phyloP scores from a whole-genome alignment of 2,329 filamentous ascomycete species.

The Hymenoscyphus occultus region DNA sequence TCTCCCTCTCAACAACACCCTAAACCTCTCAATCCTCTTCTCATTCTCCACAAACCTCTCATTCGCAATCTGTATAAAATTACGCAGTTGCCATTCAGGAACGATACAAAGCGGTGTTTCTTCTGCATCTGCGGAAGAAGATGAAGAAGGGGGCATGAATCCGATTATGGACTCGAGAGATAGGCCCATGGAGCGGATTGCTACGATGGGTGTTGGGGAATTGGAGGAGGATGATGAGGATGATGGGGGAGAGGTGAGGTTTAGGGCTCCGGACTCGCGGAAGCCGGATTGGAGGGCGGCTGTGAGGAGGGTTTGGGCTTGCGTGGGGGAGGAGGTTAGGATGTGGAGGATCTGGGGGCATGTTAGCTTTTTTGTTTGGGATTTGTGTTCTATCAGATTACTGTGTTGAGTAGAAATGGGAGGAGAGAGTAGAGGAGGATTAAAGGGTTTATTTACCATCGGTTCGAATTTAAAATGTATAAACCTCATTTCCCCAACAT shows the following conservation, averaged over 20 bases:
- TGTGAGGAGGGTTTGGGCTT: slow-evolving; percentile 72
- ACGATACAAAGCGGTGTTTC: slow-evolving; percentile 53
- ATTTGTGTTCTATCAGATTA: not conserved
- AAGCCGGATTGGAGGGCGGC: slow-evolving; percentile 81
- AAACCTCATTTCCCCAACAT: slow-evolving; percentile 39
- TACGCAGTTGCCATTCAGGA: slow-evolving; percentile 62
- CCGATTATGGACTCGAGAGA: slow-evolving; percentile 81
- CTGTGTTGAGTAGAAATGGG: not conserved
- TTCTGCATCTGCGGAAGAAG: slow-evolving; percentile 29
- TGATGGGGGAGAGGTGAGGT: slow-evolving; percentile 43
- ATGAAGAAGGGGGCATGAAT: slow-evolving; percentile 29
- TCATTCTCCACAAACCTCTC: slow-evolving; percentile 69
- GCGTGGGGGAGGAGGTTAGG: slow-evolving; percentile 68
- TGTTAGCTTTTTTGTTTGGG: slow-evolving; percentile 1
- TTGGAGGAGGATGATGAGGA: slow-evolving; percentile 24
- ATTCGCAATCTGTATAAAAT: slow-evolving; percentile 68
- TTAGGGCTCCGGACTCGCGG: slow-evolving; percentile 83
- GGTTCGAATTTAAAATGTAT: slow-evolving; percentile 93
- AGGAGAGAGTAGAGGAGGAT: not conserved
- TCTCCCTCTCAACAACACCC: slow-evolving; percentile 39
- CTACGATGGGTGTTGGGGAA: slow-evolving; percentile 67
- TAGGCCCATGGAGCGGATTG: slow-evolving; percentile 78
- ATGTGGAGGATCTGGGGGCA: slow-evolving; percentile 78
- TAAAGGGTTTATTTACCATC: slow-evolving; percentile 61
- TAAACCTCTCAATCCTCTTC: slow-evolving; percentile 65